Conservation (phyloP, 108 stramenopile genomes). For the Nannochloropsis salina region DNA sequence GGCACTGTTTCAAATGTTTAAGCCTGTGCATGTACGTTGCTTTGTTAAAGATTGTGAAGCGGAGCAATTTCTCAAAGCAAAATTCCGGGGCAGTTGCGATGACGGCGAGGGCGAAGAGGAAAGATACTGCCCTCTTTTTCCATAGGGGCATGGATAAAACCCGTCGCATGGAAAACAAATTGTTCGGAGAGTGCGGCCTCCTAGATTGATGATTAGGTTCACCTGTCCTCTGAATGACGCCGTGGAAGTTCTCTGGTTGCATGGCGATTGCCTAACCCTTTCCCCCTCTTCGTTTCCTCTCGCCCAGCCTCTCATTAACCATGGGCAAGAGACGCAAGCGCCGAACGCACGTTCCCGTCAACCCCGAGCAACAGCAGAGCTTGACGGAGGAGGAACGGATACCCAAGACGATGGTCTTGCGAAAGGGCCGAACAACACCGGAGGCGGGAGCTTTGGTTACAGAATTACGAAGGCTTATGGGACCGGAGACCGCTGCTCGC, state of each 20-base stretch:
- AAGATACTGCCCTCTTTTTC: too few relatives aligned
- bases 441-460: conserved; percentile 68
- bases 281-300: background rate
- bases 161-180: too few relatives aligned
- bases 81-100: too few relatives aligned
- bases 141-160: too few relatives aligned
- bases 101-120: too few relatives aligned
- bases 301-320: background rate
- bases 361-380: background rate
- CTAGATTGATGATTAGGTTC: too few relatives aligned
- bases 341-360: background rate
- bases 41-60: too few relatives aligned
- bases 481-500: conserved; percentile 88
- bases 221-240: too few relatives aligned
- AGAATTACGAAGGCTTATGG: conserved; percentile 84
- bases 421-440: conserved; percentile 40
- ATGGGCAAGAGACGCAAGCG: conserved; percentile 25
- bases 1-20: too few relatives aligned
- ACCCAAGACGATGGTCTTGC: conserved; percentile 51
- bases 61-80: too few relatives aligned
- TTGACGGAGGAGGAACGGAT: conserved; percentile 36
- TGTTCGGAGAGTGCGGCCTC: too few relatives aligned
- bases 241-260: background rate
- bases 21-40: too few relatives aligned
- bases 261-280: background rate